These are phyloP conservation scores for Penicillium sp. DNA, from an alignment of 2,329 filamentous ascomycete genomes.

Conservation along the genomic window DNA sequence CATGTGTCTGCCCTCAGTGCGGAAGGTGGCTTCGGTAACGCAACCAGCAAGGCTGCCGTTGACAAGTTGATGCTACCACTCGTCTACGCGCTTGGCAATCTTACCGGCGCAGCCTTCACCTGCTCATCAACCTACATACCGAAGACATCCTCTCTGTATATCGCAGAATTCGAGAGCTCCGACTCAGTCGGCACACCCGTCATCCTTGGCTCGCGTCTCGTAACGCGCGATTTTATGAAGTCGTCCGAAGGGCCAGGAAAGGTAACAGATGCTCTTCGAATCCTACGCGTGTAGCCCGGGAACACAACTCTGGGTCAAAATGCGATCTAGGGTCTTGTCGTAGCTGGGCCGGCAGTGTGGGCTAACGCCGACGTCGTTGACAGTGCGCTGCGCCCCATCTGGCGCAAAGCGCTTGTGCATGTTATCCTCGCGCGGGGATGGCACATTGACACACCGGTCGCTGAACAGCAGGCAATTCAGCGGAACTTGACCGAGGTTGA, in stretches of 20 bases:
- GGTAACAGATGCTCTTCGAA: not conserved
- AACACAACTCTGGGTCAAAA: not conserved
- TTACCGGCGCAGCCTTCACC: not conserved
- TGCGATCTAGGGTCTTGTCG: not conserved
- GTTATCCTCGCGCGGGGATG: not conserved
- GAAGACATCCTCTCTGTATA: not conserved
- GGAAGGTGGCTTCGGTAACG: not conserved
- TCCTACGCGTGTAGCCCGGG: not conserved
- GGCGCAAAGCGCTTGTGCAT: conserved; percentile 24
- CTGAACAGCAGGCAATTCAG: conserved; percentile 32
- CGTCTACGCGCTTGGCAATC: not conserved
- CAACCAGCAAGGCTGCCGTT: not conserved
- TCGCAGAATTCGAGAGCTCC: not conserved
- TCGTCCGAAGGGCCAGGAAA: not conserved
- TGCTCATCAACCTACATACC: not conserved
- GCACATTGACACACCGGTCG: conserved; percentile 14
- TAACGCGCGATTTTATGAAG: not conserved
- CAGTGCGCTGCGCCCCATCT: conserved; percentile 1
- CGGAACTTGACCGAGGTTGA: conserved; percentile 31
- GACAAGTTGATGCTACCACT: not conserved
- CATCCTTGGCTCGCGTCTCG: not conserved
- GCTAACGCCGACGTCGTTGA: not conserved
- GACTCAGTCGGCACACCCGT: not conserved
- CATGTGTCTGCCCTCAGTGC: not conserved
- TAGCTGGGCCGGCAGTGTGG: not conserved